Evolutionary conservation across 2,329 filamentous ascomycete genomes (phyloP).

Genomic region (Spiromastix sp.): DNA sequence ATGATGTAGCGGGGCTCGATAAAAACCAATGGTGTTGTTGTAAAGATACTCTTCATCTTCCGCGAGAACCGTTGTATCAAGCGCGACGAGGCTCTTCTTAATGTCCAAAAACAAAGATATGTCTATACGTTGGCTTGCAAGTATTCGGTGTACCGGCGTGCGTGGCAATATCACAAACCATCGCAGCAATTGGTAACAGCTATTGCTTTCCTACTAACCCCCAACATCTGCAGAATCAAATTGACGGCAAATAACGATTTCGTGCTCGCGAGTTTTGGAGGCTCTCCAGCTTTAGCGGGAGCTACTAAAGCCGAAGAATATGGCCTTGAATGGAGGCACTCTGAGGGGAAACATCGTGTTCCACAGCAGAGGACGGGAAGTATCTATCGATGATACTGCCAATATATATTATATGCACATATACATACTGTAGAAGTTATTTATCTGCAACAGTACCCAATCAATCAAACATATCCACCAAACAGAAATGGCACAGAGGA

Average conservation of each 20-base stretch:
- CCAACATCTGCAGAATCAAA: constrained; percentile 9
- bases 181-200: constrained; percentile 41
- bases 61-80: constrained; percentile 39
- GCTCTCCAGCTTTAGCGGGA: constrained; percentile 33
- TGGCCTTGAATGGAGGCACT: constrained; percentile 14
- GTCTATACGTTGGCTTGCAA: constrained; percentile 43
- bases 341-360: constrained; percentile 13
- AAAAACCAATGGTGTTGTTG: constrained; percentile 43
- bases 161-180: constrained; percentile 50
- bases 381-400: constrained; percentile 11
- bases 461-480: too few species aligned
- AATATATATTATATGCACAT: too few species aligned
- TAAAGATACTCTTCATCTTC: constrained; percentile 41
- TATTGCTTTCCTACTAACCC: neutral
- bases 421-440: too few species aligned
- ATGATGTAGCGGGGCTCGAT: constrained; percentile 34
- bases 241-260: constrained; percentile 45
- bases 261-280: constrained; percentile 44
- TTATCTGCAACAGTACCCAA: too few species aligned
- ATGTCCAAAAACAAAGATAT: constrained; percentile 37
- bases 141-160: constrained; percentile 41
- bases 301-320: constrained; percentile 13
- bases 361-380: constrained; percentile 16
- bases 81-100: constrained; percentile 37
- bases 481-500: too few species aligned